Base-by-base conservation (phyloP, 140 eudicot genomes). In the Ambrosia hybrid region DNA sequence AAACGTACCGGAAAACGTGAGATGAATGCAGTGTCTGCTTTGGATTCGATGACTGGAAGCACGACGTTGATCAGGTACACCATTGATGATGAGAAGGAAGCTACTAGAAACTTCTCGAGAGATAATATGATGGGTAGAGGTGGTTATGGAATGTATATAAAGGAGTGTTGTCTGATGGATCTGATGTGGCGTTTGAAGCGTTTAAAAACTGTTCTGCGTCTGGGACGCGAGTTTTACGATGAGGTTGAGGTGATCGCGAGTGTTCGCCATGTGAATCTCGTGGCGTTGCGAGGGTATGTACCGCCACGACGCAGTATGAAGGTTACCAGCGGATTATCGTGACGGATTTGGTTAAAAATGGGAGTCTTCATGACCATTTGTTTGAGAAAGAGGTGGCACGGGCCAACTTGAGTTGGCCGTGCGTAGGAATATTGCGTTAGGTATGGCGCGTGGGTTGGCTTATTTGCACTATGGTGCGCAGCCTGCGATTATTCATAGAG, bases 71-170 rank as follows among this genome's bases (percentile, higher is more conserved):
- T 88, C 41, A 82, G 76, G 73, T 94, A 71, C 73, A 75, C 85
- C 14, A 69, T 88, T 34, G 95, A 94, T 2, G 97, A 94, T 9
- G 84, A 90, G 46, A 94, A 88, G 70, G 79, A 68, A 58, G 86
- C 93, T 5, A 90, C 99, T 2, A 78, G 80, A 78, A 94, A 90
- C 68, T 94, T 94, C 77, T 79, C 90, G 3, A 72, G 91, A 73
- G 82, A 76, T 0, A 73, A 84, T 41, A 85, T 94, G 55, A 90
- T 94, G 6, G 99, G 99, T 34, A 90, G 74, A 72, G 97, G 99
- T 61, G 97, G 97, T 43, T 94, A 90, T 51, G 99, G 57, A 94
- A 94, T 70, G 99, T 94, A 13, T 94, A 90, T 78, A 88, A 84
- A 73, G 99, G 97, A 2, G 82, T 84, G 3, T 51, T 94, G 26